These are phyloP conservation scores for Hymenoscyphus fructigenus DNA, from an alignment of 2,329 filamentous ascomycete genomes.

Conservation along the genomic window DNA sequence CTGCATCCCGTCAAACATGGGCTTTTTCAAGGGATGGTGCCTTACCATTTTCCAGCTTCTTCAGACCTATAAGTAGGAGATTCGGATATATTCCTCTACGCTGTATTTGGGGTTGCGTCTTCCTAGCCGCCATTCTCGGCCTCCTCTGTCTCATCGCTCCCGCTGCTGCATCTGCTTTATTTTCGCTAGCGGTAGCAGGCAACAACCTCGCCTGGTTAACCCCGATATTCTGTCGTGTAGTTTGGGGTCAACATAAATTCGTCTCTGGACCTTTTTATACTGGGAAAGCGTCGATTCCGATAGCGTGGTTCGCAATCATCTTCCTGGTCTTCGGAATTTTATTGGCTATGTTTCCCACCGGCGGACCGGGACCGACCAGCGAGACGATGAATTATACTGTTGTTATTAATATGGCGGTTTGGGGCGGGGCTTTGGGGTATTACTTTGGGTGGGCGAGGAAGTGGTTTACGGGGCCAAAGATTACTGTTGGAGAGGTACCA, in stretches of 20 bases:
- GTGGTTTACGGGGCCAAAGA: constrained; percentile 60
- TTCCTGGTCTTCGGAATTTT: constrained; percentile 57
- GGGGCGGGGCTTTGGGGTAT: constrained; percentile 55
- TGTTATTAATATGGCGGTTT: constrained; percentile 59
- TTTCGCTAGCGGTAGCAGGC: constrained; percentile 58
- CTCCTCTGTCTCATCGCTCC: constrained; percentile 57
- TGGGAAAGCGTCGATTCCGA: constrained; percentile 49
- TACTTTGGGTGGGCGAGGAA: constrained; percentile 57
- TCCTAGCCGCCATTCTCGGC: constrained; percentile 52
- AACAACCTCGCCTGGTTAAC: constrained; percentile 61
- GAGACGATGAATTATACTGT: constrained; percentile 62
- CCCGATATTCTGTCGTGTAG: constrained; percentile 56
- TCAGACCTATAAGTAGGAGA: constrained; percentile 50
- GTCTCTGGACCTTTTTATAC: constrained; percentile 60
- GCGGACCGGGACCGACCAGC: constrained; percentile 51
- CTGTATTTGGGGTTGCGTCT: constrained; percentile 53
- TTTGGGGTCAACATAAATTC: constrained; percentile 59
- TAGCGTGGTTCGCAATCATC: constrained; percentile 52
- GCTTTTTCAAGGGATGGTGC: constrained; percentile 63
- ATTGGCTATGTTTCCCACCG: constrained; percentile 58
- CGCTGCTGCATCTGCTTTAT: constrained; percentile 57
- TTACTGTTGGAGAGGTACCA: constrained; percentile 46
- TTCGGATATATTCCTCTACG: constrained; percentile 59
- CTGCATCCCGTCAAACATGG: constrained; percentile 60
- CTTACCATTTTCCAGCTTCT: constrained; percentile 57